phyloP scores from a whole-genome alignment of 306 rosid species.

The Aeschynomene evenia region DNA sequence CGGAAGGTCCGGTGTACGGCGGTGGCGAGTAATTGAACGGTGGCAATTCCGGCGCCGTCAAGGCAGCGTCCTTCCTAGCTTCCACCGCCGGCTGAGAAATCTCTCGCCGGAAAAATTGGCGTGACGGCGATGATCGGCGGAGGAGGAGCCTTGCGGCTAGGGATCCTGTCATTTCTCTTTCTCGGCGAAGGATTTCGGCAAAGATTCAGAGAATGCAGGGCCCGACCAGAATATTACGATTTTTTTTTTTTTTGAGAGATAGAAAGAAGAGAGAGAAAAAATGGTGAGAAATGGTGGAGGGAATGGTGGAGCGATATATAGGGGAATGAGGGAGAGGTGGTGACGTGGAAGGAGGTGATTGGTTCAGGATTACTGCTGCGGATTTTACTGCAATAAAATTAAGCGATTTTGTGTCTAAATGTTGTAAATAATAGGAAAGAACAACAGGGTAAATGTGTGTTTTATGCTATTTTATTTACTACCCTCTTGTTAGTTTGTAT shows the following conservation, averaged over 20 bases:
- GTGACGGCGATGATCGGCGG: neutral
- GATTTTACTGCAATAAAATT: conserved; percentile 22
- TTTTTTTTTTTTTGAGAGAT: neutral
- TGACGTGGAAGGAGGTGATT: conserved; percentile 25
- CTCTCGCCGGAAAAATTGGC: conserved; percentile 27
- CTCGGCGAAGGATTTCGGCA: too few species aligned
- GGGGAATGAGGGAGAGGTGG: conserved; percentile 1
- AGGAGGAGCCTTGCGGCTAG: conserved; percentile 25
- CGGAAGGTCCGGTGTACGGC: conserved; percentile 69
- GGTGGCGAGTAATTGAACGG: conserved; percentile 69
- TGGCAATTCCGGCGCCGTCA: conserved; percentile 41
- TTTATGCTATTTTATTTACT: too few species aligned
- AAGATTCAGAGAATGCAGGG: conserved; percentile 23
- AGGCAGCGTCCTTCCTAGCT: conserved; percentile 26
- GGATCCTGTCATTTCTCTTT: conserved; percentile 55
- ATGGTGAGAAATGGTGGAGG: neutral
- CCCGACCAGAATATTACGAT: neutral
- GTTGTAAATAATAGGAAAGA: neutral
- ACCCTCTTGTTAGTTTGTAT: neutral
- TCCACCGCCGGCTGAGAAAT: conserved; percentile 42
- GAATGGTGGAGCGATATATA: conserved; percentile 32
- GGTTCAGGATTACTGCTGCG: conserved; percentile 8
- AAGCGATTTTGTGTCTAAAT: neutral
- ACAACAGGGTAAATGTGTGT: too few species aligned
- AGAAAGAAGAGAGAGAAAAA: neutral